Evolutionary conservation across 805 yeast species (phyloP), one percentile per base, ranked within the genome.

Genomic region (Maudiozyma bulderi): DNA sequence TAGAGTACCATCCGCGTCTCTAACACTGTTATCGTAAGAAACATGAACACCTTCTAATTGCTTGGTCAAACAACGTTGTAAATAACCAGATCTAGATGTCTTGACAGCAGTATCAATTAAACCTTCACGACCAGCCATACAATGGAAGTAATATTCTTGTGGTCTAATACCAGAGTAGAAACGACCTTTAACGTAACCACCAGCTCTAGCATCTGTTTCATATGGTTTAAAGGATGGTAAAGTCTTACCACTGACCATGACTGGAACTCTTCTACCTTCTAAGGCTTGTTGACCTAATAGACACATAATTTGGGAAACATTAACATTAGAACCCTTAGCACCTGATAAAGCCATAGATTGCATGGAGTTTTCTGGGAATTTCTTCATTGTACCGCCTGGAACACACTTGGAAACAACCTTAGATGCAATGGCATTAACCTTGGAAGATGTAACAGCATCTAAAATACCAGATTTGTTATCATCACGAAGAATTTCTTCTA

Each of bases 61-160:
- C 70, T 93, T 93, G 51, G 96, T 93, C 71, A 93, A 78, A 79
- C 99, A 95, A 73, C 99, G 83, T 73, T 93, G 99, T 68, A 93
- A 77, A 71, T 93, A 93, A 65, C 99, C 99, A 52, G 98, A 90
- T 72, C 96, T 83, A 20, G 97, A 87, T 8, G 99, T 93, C 72
- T 93, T 93, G 55, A 93, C 99, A 46, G 99, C 99, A 52, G 99
- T 93, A 77, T 93, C 99, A 73, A 93, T 93, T 64, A 93, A 80
- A 73, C 99, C 99, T 76, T 93, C 99, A 75, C 99, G 85, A 72
- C 99, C 99, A 49, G 99, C 99, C 99, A 93, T 93, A 76, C 98
- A 93, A 73, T 93, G 99, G 93, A 95, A 93, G 67, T 90, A 93
- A 71, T 95, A 93, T 69, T 93, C 99, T 71, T 93, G 99, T 5